Percentiles rank a stretch among this genome's conserved stretches.
Conservation (phyloP, 2,329 filamentous ascomycete species). For the Cladosporium sp. region DNA sequence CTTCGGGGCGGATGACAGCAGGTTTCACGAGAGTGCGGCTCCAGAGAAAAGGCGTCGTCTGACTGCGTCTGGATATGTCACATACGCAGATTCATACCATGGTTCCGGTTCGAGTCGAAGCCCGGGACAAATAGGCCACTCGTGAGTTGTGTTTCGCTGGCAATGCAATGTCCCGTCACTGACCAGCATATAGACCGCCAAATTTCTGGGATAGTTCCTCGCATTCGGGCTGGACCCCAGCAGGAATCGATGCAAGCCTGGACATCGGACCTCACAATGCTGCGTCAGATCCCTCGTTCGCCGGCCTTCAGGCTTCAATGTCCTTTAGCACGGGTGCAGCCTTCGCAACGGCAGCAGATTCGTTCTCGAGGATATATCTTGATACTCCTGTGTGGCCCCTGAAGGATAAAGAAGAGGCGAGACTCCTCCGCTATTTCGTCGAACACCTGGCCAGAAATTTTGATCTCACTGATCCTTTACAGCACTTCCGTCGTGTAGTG, state of each 20-base stretch:
- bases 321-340: constrained; percentile 11
- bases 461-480: constrained; percentile 31
- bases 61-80: constrained; percentile 1
- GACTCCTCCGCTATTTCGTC: constrained; percentile 30
- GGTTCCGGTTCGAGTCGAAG: background rate
- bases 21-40: constrained; percentile 7
- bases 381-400: constrained; percentile 29
- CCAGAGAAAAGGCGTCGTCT: constrained; percentile 7
- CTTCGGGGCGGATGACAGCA: background rate
- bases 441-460: constrained; percentile 29
- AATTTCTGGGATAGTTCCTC: constrained; percentile 18
- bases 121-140: background rate
- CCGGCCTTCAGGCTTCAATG: constrained; percentile 19
- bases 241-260: constrained; percentile 1
- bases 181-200: constrained; percentile 10
- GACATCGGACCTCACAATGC: constrained; percentile 12
- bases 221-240: constrained; percentile 21
- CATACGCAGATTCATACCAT: constrained; percentile 5
- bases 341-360: constrained; percentile 16
- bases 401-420: constrained; percentile 27
- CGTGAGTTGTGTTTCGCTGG: background rate
- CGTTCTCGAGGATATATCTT: constrained; percentile 26
- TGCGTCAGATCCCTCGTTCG: constrained; percentile 13
- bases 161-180: background rate
- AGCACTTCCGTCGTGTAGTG: constrained; percentile 52